Percentiles rank a stretch among this genome's conserved stretches.
These are phyloP conservation scores for Penicillium polonicum DNA, from an alignment of 2,329 filamentous ascomycete genomes.

Conservation along the genomic window DNA sequence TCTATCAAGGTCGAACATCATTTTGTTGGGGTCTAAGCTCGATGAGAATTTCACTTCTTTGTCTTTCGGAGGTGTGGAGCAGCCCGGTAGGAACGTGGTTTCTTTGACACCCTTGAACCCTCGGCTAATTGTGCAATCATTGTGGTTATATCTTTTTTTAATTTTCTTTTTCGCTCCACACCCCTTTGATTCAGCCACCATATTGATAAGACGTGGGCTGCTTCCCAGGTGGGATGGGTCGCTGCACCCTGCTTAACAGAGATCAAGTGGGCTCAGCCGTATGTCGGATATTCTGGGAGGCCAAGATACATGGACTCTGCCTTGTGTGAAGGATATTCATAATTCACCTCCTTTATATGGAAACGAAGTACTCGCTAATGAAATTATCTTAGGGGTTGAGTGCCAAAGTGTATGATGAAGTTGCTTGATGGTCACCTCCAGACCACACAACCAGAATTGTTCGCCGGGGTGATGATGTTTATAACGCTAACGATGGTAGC, in stretches of 20 bases:
- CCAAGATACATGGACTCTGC: not conserved
- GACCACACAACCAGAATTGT: too few species aligned
- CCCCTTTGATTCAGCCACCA: not conserved
- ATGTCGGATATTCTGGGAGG: not conserved
- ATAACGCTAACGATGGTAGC: not conserved
- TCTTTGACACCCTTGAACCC: not conserved
- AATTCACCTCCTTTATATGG: not conserved
- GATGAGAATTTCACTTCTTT: not conserved
- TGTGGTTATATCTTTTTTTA: too few species aligned
- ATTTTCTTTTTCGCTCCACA: rapidly evolving
- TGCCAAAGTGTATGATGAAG: not conserved
- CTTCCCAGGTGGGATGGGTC: too few species aligned
- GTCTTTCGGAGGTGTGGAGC: not conserved
- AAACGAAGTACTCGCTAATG: not conserved
- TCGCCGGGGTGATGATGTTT: not conserved
- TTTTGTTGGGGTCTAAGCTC: not conserved
- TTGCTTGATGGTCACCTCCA: not conserved
- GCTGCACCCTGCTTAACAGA: not conserved
- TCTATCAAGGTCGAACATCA: not conserved
- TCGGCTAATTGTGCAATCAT: not conserved
- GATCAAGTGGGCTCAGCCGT: not conserved
- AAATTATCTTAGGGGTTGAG: not conserved
- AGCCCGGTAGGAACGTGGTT: not conserved
- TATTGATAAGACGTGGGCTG: not conserved
- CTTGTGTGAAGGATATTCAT: too few species aligned